Conservation (phyloP, 2,329 filamentous ascomycete species). For the Ophiostoma quercus region DNA sequence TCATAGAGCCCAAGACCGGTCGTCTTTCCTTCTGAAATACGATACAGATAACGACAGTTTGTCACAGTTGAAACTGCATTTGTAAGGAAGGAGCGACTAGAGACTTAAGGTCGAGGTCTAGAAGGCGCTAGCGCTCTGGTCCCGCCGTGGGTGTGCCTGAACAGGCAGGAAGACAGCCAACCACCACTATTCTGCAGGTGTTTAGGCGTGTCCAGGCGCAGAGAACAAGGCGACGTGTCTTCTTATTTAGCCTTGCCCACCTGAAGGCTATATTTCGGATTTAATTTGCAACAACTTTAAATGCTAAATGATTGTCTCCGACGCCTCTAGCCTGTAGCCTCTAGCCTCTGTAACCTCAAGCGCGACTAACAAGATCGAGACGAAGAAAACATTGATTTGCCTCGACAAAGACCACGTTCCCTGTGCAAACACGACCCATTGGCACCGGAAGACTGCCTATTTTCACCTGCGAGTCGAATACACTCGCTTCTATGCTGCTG, state of each 20-base stretch:
- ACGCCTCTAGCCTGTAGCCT: background rate
- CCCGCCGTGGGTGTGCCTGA: slow-evolving; percentile 5
- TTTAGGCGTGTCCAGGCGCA: background rate
- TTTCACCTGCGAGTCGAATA: background rate
- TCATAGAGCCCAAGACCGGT: background rate
- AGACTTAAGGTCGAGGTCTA: background rate
- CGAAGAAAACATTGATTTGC: slow-evolving; percentile 4
- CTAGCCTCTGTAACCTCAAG: background rate
- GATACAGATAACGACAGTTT: slow-evolving; percentile 5
- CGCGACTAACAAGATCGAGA: slow-evolving; percentile 1
- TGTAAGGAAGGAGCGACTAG: slow-evolving; percentile 13
- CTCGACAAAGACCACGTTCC: slow-evolving; percentile 18
- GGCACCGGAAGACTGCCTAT: slow-evolving; percentile 2
- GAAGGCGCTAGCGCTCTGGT: slow-evolving; percentile 7
- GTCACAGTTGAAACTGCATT: slow-evolving; percentile 8
- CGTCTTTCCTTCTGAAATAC: background rate
- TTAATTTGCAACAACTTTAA: background rate
- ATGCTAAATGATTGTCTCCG: background rate
- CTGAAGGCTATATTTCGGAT: background rate
- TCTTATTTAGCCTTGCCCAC: slow-evolving; percentile 10
- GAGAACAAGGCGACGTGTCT: slow-evolving; percentile 14
- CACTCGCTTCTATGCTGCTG: background rate
- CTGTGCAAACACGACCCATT: slow-evolving; percentile 13
- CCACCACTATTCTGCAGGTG: background rate
- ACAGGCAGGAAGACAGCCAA: slow-evolving; percentile 12